Percentiles rank a stretch among this genome's conserved stretches.
These are phyloP conservation scores for Rhexocercosporidium sp. DNA, from an alignment of 2,329 filamentous ascomycete species.

Conservation along the genomic window DNA sequence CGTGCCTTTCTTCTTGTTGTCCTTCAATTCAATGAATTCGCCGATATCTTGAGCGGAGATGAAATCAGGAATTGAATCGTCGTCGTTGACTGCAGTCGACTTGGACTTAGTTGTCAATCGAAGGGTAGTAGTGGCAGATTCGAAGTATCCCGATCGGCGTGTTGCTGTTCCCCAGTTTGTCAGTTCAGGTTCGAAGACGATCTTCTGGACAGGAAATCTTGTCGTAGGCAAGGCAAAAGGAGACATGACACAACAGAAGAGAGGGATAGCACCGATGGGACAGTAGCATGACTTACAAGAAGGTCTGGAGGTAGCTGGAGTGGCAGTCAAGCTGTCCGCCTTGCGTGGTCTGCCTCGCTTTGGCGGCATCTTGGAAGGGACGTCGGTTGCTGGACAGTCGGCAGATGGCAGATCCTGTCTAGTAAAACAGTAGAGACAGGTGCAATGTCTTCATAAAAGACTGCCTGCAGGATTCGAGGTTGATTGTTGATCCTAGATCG, in stretches of 20 bases:
- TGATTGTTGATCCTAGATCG: neutral
- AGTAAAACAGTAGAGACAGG: neutral
- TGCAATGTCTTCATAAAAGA: neutral
- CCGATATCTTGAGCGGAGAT: conserved; percentile 24
- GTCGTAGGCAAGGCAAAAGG: neutral
- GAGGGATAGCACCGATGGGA: neutral
- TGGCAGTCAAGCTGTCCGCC: conserved; percentile 22
- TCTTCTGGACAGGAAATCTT: neutral
- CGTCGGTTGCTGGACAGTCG: conserved; percentile 10
- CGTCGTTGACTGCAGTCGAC: conserved; percentile 12
- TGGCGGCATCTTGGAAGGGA: conserved; percentile 12
- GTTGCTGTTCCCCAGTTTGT: conserved; percentile 26
- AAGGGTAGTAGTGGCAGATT: conserved; percentile 13
- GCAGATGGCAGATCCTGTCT: conserved; percentile 23
- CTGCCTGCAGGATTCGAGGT: neutral
- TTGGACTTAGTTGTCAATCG: conserved; percentile 4
- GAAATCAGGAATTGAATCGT: conserved; percentile 28
- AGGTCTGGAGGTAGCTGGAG: conserved; percentile 29
- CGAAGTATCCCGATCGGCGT: conserved; percentile 30
- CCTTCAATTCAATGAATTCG: conserved; percentile 25
- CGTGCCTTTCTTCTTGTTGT: conserved; percentile 35
- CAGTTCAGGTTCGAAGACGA: conserved; percentile 11
- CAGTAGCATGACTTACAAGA: conserved; percentile 32
- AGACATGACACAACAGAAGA: no score
- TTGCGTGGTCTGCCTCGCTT: conserved; percentile 36